Evolutionary conservation across 495 filamentous ascomycete genomes (phyloP).

Genomic region (Penicillium flavigenum): DNA sequence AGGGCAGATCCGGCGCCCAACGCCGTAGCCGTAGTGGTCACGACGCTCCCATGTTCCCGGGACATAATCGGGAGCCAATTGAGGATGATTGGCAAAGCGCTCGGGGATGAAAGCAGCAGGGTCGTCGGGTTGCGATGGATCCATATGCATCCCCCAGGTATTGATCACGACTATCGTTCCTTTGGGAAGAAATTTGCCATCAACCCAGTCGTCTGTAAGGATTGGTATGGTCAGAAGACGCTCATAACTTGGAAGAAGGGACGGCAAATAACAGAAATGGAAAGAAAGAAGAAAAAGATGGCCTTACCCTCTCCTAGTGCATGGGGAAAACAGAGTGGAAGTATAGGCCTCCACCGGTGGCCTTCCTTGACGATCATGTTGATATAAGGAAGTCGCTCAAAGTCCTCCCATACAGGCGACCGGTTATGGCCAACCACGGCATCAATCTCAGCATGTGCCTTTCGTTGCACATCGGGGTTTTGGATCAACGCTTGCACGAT

Average conservation of each 20-base stretch:
- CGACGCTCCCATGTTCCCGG: neutral
- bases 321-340: conserved; percentile 35
- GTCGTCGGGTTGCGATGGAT: neutral
- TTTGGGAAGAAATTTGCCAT: neutral
- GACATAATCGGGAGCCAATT: neutral
- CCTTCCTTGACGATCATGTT: conserved; percentile 33
- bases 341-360: conserved; percentile 38
- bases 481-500: conserved; percentile 47
- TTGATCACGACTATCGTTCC: neutral
- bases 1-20: neutral
- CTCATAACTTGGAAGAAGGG: no score
- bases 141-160: neutral
- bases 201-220: neutral
- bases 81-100: neutral
- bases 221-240: neutral
- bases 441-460: conserved; percentile 37
- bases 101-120: neutral
- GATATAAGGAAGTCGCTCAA: conserved; percentile 42
- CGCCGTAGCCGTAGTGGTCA: neutral
- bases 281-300: neutral
- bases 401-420: conserved; percentile 39
- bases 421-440: conserved; percentile 31
- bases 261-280: neutral
- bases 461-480: conserved; percentile 39
- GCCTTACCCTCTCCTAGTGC: conserved; percentile 2